These are phyloP conservation scores for Oryza coarctata DNA, from an alignment of 176 grass and related monocot species.

Conservation along the genomic window DNA sequence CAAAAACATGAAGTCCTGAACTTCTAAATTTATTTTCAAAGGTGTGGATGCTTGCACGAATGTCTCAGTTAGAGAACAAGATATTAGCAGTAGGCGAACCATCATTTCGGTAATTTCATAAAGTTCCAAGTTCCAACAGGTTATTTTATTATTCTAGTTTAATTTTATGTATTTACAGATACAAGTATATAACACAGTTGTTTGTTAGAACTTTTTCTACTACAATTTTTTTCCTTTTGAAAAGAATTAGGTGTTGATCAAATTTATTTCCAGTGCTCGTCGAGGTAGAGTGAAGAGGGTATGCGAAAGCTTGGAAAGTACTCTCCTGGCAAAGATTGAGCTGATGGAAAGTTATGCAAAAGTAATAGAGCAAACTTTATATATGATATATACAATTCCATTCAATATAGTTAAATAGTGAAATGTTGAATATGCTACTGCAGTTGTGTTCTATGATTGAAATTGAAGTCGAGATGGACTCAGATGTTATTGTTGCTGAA, in stretches of 20 bases:
- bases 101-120: conserved; percentile 75
- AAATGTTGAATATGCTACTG: conserved; percentile 26
- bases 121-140: conserved; percentile 2
- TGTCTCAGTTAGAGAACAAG: conserved; percentile 97
- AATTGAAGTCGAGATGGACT: conserved; percentile 99
- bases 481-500: conserved; percentile 93
- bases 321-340: conserved; percentile 76
- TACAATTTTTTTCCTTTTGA: not conserved
- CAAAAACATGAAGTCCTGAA: conserved; percentile 21
- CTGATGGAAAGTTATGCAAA: conserved; percentile 89
- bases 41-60: conserved; percentile 95
- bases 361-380: conserved; percentile 47
- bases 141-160: conserved; percentile 2
- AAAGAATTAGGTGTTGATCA: conserved; percentile 28
- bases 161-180: not conserved
- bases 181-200: not conserved
- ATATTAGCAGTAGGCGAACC: conserved; percentile 91
- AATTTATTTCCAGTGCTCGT: conserved; percentile 60
- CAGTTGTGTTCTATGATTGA: conserved; percentile 99
- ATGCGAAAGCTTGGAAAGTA: conserved; percentile 78
- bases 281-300: conserved; percentile 83
- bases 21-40: conserved; percentile 35
- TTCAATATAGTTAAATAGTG: conserved; percentile 1
- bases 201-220: conserved; percentile 27
- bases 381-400: conserved; percentile 6